Evolutionary conservation across 495 filamentous ascomycete genomes (phyloP).

Genomic region (Xylaria flabelliformis): DNA sequence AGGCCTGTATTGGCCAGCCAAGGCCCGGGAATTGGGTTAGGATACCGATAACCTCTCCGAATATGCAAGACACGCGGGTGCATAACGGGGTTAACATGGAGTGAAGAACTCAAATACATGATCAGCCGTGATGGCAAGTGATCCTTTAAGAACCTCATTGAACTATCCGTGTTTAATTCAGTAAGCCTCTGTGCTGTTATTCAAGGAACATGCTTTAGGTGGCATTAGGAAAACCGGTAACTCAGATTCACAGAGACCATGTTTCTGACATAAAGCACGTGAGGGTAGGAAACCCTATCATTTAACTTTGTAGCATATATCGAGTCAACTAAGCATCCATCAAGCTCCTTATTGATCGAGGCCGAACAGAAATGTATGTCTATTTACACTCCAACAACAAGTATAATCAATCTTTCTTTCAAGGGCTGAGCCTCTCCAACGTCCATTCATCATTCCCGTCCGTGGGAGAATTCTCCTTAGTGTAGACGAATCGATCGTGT

Average conservation of each 20-base stretch:
- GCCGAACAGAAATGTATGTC: neutral
- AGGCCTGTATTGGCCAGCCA: neutral
- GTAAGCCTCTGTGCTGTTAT: neutral
- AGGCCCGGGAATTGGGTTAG: neutral
- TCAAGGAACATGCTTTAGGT: neutral
- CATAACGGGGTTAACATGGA: neutral
- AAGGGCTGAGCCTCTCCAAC: slow-evolving; percentile 68
- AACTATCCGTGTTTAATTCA: neutral
- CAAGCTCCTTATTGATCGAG: neutral
- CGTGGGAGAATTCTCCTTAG: slow-evolving; percentile 51
- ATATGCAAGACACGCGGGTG: neutral
- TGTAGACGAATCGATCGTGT: slow-evolving; percentile 93
- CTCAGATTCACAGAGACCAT: neutral
- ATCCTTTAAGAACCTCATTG: neutral
- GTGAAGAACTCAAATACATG: neutral
- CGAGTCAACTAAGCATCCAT: no score
- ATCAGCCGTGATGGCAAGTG: neutral
- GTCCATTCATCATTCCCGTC: slow-evolving; percentile 56
- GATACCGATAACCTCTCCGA: neutral
- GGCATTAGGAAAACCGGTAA: neutral
- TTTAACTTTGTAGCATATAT: neutral
- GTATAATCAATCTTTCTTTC: slow-evolving; percentile 13
- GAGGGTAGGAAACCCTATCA: neutral
- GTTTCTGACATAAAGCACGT: neutral
- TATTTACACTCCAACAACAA: neutral